Evolutionary conservation across 2,329 filamentous ascomycete species (phyloP), one percentile per base, ranked within the genome.

Genomic region (Ophiostoma quercus): DNA sequence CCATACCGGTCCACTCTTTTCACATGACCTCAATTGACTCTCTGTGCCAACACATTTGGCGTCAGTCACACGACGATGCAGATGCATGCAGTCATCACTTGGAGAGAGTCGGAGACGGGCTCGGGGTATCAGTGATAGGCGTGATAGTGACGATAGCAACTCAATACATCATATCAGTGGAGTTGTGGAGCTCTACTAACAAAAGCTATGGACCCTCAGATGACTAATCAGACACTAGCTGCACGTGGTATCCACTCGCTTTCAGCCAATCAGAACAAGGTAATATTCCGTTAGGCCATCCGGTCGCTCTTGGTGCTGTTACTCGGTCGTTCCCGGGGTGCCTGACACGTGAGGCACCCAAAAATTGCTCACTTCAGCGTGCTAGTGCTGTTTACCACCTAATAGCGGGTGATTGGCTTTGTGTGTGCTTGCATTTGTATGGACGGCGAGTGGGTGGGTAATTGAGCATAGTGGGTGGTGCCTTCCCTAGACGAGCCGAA

Each of bases 291-390:
- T 65, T 65, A 65, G 62, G 57, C 57, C 57, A 62, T 62, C 54
- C 57, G 25, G 25, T 57, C 57, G 57, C 60, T 39, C 51, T 5
- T 57, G n/a, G 7, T 25, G 51, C 51, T 57, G n/a, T 39, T 39
- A 65, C 41, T 67, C 72, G 72, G 72, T 72, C 72, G 70, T 68
- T 71, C 70, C 72, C 70, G 70, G 72, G 66, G 57, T 65, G 66
- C 66, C 72, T 73, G 71, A 72, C 67, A 60, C 51, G 32, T 69
- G 60, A 73, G 72, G 72, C 72, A 73, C 12, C 71, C 43, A 71
- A 54, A 67, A 68, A 69, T 63, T 37, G 32, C 34, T 39, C 62
- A 65, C 62, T 63, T 6, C 39, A 41, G 39, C 12, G 39, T 41
- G 29, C 29, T 29, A 32, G 60, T 68, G 67, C 68, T 34, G 34